Base-by-base conservation (phyloP, 306 rosid genomes). In the Trifolium pratense region DNA sequence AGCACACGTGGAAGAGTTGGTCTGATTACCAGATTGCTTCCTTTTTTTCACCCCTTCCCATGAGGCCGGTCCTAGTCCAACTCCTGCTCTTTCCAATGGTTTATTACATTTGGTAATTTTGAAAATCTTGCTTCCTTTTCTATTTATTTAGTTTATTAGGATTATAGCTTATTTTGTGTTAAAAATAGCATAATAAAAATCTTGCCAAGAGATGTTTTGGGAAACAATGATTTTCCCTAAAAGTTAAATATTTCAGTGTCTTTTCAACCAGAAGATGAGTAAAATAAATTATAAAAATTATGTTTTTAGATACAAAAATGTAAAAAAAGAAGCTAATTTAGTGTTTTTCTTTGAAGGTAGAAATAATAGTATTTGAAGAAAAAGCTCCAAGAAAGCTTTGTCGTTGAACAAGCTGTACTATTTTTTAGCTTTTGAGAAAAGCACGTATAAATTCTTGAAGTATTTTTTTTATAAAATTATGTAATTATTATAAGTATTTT, bases 91-190 rank as follows among this genome's bases (percentile, higher is more conserved):
- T n/a, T n/a, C n/a, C n/a, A n/a, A n/a, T n/a, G n/a, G n/a, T n/a
- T n/a, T n/a, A n/a, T n/a, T n/a, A n/a, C n/a, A n/a, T n/a, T n/a
- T n/a, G n/a, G n/a, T n/a, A n/a, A n/a, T n/a, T n/a, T n/a, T n/a
- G n/a, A n/a, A n/a, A n/a, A n/a, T n/a, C n/a, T n/a, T n/a, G n/a
- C n/a, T n/a, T n/a, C n/a, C n/a, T n/a, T n/a, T n/a, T n/a, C n/a
- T n/a, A n/a, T n/a, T n/a, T n/a, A n/a, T n/a, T 53, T 20, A 12
- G 34, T 17, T 48, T 64, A 20, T 64, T 11, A 20, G 2, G 52
- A 39, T 39, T 64, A 39, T 64, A 39, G 51, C 70, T 64, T 37
- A 64, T 39, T 18, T 64, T 64, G 5, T 39, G 70, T 20, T 64
- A 16, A 39, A 64, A 18, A 20, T 64, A 18, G 32, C 70, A 13